phyloP scores from a whole-genome alignment of 2,329 filamentous ascomycete species.

The Ascochyta koolunga region DNA sequence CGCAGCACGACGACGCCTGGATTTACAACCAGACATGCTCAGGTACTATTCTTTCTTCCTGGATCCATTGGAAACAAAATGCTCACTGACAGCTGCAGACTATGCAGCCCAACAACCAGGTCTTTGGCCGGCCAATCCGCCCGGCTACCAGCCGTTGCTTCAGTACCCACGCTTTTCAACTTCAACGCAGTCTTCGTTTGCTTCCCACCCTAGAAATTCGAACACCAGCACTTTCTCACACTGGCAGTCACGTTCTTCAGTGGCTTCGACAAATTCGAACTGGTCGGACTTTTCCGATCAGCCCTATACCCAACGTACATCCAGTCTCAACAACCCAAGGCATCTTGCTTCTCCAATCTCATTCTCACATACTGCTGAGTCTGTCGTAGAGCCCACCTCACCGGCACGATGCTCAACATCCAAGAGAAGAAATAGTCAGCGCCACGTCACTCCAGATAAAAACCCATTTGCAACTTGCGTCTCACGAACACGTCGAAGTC shows the following conservation, averaged over 20 bases:
- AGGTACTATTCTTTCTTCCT: neutral
- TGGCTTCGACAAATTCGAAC: conserved; percentile 30
- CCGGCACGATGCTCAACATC: neutral
- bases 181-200: conserved; percentile 28
- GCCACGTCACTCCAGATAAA: conserved; percentile 18
- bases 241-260: conserved; percentile 24
- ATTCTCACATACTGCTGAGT: conserved; percentile 1
- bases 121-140: conserved; percentile 14
- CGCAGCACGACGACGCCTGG: conserved; percentile 1
- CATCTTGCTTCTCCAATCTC: conserved; percentile 5
- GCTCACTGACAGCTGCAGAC: conserved; percentile 15
- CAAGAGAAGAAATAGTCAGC: conserved; percentile 12
- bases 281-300: conserved; percentile 27
- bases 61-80: neutral
- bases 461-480: conserved; percentile 40
- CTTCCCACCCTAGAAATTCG: conserved; percentile 25
- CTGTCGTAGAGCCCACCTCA: conserved; percentile 5
- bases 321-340: conserved; percentile 18
- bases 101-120: conserved; percentile 9
- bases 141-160: conserved; percentile 6
- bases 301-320: conserved; percentile 17
- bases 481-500: conserved; percentile 29
- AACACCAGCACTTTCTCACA: conserved; percentile 27
- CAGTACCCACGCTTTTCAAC: conserved; percentile 25
- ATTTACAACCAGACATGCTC: neutral